Base-by-base conservation (phyloP, 352 stramenopile genomes). In the Pythium volutum region DNA sequence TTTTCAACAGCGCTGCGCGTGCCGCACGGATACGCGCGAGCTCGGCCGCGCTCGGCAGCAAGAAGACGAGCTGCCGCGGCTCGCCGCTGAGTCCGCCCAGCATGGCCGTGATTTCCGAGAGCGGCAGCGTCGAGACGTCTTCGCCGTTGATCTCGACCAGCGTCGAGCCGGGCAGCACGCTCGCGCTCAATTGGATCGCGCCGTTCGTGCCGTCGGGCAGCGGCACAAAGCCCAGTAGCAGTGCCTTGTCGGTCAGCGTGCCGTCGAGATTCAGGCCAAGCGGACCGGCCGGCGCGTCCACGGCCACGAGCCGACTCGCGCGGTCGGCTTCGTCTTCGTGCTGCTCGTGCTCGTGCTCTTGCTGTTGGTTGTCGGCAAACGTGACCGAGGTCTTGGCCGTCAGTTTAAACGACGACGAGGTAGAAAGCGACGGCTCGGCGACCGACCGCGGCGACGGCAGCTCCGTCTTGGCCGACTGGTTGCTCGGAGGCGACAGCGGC, bases 81-180 rank as follows among this genome's bases (percentile, higher is more conserved):
- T 74, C 58, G 6, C 38, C 58, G 36, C 66, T 73, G 25, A 72
- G 53, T 10, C 69, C 70, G 10, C 71, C 66, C 16, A 89, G 68
- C n/a, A 61, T 68, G 7, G 63, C 52, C 18, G 68, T 75, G 55
- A 92, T 78, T 2, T 78, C 72, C 22, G 73, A 63, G 1, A 88
- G 67, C 18, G 73, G 53, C 49, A 64, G 59, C 9, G 54, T 46
- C 9, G 75, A 79, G 8, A 92, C 77, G 63, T 92, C 79, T 34
- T 77, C 46, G 27, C 71, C 79, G 54, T 92, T 88, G 51, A 92
- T 77, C 38, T 74, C 67, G 23, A 89, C 66, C n/a, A 92, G 73
- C 46, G 72, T 54, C 3, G 79, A 67, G 36, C 83, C 79, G 2
- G 62, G 65, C 18, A 52, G 29, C 14, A 92, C 58, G 18, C 60